A percentile compares a stretch with the other conserved stretches of the same genome.
phyloP scores from a whole-genome alignment of 225 moss, liverwort and hornwort genomes.

The Physcomitrium patens region DNA sequence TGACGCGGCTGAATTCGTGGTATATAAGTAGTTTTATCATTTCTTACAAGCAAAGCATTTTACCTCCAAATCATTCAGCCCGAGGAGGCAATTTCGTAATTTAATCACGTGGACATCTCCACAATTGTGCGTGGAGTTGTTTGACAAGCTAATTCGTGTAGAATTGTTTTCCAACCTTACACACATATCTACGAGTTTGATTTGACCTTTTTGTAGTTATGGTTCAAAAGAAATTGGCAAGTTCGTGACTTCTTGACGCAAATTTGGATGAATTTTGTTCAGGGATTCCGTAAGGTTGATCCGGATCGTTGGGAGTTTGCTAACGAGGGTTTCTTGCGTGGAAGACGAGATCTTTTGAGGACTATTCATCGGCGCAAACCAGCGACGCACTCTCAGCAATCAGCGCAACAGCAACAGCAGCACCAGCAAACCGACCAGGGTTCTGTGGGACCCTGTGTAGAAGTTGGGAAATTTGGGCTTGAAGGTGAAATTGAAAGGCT shows the following conservation, averaged over 20 bases:
- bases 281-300: constrained; percentile 99
- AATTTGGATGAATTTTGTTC: constrained; percentile 25
- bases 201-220: background rate
- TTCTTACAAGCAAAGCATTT: no score
- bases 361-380: constrained; percentile 91
- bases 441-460: constrained; percentile 70
- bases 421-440: constrained; percentile 39
- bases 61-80: background rate
- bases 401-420: constrained; percentile 48
- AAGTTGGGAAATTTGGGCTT: constrained; percentile 91
- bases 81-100: background rate
- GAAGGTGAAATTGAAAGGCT: constrained; percentile 91
- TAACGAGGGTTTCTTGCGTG: constrained; percentile 91
- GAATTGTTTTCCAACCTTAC: background rate
- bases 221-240: no score
- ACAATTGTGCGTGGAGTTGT: background rate
- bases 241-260: background rate
- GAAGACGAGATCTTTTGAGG: constrained; percentile 73
- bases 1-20: background rate
- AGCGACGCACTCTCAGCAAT: constrained; percentile 70
- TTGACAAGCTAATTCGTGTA: background rate
- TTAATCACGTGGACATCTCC: no score
- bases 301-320: constrained; percentile 99
- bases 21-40: rapidly evolving
- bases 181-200: background rate